Conservation (phyloP, 2,329 filamentous ascomycete species). For the Didymella segeticola region DNA sequence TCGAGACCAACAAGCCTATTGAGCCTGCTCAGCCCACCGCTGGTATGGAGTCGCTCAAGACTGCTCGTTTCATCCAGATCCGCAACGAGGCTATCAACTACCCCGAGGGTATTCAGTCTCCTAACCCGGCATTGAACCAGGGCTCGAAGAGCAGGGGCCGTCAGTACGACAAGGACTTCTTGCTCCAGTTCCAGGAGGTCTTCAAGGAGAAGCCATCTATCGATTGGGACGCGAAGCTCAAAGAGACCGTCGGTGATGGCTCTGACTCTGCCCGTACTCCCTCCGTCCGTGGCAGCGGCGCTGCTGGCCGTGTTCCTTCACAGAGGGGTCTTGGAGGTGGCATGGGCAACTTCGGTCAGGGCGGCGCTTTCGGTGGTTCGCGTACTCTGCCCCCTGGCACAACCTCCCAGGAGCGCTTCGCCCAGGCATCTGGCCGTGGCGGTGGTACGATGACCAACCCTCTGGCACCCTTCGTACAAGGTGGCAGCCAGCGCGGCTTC, state of each 20-base stretch:
- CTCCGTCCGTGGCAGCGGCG: conserved; percentile 64
- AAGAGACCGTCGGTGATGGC: conserved; percentile 83
- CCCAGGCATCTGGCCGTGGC: conserved; percentile 34
- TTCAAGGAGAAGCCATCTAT: conserved; percentile 96
- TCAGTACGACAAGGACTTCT: conserved; percentile 94
- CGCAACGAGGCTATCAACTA: conserved; percentile 78
- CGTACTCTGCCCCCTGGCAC: conserved; percentile 75
- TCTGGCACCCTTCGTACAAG: conserved; percentile 64
- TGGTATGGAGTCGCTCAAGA: conserved; percentile 90
- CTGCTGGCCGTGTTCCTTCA: conserved; percentile 59
- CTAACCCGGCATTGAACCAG: conserved; percentile 90
- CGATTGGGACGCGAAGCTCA: conserved; percentile 89
- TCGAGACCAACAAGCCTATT: conserved; percentile 83
- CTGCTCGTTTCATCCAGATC: conserved; percentile 84
- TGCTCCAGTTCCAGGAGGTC: conserved; percentile 93
- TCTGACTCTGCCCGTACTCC: conserved; percentile 69
- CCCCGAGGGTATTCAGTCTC: conserved; percentile 81
- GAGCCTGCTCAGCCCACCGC: conserved; percentile 94
- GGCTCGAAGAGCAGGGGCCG: conserved; percentile 81
- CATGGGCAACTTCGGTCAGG: conserved; percentile 73
- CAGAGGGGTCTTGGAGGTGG: conserved; percentile 32
- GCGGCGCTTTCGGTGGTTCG: conserved; percentile 53
- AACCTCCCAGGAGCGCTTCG: conserved; percentile 78
- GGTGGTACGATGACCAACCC: conserved; percentile 54
- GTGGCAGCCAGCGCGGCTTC: conserved; percentile 62